phyloP scores from a whole-genome alignment of 331 rosid species.

The Quercus phellos region DNA sequence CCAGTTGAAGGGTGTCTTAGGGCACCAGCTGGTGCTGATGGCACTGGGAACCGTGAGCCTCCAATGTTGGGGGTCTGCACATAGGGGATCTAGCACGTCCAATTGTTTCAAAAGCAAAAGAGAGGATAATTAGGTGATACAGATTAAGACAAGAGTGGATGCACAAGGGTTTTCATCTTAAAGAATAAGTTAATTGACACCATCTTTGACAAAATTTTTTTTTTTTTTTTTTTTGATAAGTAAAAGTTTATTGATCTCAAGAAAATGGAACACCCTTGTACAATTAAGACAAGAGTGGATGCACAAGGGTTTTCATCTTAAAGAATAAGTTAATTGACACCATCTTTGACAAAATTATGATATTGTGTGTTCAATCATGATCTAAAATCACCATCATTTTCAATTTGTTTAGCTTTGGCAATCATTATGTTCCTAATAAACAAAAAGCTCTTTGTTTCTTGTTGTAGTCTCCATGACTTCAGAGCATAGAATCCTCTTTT shows the following conservation, averaged over 20 bases:
- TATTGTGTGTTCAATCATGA: not conserved
- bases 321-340: not conserved
- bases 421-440: not conserved
- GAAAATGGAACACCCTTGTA: too few species aligned
- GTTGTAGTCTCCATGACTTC: not conserved
- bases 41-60: constrained; percentile 70
- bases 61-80: constrained; percentile 73
- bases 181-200: not conserved
- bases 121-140: not conserved
- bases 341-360: not conserved
- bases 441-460: not conserved
- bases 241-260: too few species aligned
- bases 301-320: not conserved
- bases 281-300: not conserved
- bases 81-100: constrained; percentile 66
- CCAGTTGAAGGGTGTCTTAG: constrained; percentile 59
- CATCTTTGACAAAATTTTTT: not conserved
- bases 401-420: not conserved
- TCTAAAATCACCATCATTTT: not conserved
- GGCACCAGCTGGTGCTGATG: constrained; percentile 90
- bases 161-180: not conserved
- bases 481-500: too few species aligned
- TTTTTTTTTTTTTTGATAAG: too few species aligned
- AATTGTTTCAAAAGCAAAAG: constrained; percentile 11
- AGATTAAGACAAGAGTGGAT: not conserved